Conservation (phyloP, 2,329 filamentous ascomycete species). For the Fusarium sulawesiense region DNA sequence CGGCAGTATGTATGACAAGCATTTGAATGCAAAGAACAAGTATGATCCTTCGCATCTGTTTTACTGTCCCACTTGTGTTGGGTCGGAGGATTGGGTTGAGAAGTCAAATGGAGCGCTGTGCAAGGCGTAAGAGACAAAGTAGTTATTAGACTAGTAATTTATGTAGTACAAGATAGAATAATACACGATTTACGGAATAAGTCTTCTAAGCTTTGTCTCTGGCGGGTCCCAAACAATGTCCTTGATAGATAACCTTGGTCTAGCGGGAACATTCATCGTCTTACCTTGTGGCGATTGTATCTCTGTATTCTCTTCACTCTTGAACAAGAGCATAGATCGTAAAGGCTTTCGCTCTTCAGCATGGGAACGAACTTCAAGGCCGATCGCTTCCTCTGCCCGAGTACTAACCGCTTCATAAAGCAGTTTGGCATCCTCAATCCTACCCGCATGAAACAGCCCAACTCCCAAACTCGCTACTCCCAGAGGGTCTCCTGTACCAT, state of each 20-base stretch:
- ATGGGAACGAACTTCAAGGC: fast-evolving
- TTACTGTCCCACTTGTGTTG: constrained; percentile 34
- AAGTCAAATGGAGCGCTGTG: constrained; percentile 18
- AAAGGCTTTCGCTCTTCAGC: background rate
- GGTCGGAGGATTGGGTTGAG: constrained; percentile 24
- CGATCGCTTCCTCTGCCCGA: background rate
- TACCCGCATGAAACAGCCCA: constrained; percentile 13
- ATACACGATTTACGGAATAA: background rate
- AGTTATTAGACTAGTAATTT: background rate
- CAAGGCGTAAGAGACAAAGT: background rate
- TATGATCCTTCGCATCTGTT: constrained; percentile 32
- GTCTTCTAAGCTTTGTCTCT: background rate
- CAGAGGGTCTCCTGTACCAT: constrained; percentile 6
- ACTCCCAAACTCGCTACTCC: constrained; percentile 7
- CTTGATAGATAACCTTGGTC: constrained; percentile 3
- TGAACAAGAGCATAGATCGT: constrained; percentile 1
- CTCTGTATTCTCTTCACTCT: background rate
- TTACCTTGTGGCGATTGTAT: background rate
- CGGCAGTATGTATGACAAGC: constrained; percentile 4
- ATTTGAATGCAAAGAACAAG: constrained; percentile 19
- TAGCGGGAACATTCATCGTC: background rate
- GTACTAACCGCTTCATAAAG: constrained; percentile 18
- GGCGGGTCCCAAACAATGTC: constrained; percentile 19
- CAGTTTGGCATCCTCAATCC: background rate
- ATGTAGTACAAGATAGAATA: background rate